These are phyloP conservation scores for Boehmeria nivea DNA, from an alignment of 306 rosid genomes.

Conservation along the genomic window DNA sequence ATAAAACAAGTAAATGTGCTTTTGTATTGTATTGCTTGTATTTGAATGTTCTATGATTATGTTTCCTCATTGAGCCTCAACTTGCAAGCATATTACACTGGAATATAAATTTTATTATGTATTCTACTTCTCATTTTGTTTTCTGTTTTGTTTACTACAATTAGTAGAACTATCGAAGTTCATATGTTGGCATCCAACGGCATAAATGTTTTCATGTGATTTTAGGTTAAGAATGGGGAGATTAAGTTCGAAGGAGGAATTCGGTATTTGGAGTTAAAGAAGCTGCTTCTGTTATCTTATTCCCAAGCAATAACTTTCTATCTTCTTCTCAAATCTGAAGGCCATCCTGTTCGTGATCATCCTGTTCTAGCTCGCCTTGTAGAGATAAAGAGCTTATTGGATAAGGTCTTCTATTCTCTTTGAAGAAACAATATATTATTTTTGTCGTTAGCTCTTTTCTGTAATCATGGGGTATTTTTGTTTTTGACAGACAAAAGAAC, in stretches of 20 bases:
- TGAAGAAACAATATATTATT: no score
- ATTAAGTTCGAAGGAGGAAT: constrained; percentile 49
- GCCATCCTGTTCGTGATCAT: constrained; percentile 67
- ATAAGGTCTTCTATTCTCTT: constrained; percentile 49
- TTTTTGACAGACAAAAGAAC: constrained; percentile 49
- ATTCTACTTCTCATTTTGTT: background rate
- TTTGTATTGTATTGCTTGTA: no score
- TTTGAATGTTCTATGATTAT: no score
- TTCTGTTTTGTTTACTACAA: background rate
- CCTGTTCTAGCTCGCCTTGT: constrained; percentile 75
- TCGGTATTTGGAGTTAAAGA: constrained; percentile 70
- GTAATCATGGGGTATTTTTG: background rate
- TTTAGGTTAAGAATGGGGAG: constrained; percentile 55
- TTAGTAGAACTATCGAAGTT: background rate
- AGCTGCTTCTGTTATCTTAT: constrained; percentile 57
- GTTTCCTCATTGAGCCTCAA: no score
- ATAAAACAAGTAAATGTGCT: no score
- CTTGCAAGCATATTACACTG: no score
- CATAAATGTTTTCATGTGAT: constrained; percentile 17
- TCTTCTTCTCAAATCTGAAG: constrained; percentile 92
- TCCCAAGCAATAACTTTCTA: constrained; percentile 85
- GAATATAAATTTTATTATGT: no score
- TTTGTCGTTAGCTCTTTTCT: no score
- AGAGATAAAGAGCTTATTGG: constrained; percentile 66
- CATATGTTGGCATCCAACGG: background rate